Percentiles rank a stretch among this genome's conserved stretches.
Conservation (phyloP, 2,329 filamentous ascomycete genomes). For the Calonectria honghensis region DNA sequence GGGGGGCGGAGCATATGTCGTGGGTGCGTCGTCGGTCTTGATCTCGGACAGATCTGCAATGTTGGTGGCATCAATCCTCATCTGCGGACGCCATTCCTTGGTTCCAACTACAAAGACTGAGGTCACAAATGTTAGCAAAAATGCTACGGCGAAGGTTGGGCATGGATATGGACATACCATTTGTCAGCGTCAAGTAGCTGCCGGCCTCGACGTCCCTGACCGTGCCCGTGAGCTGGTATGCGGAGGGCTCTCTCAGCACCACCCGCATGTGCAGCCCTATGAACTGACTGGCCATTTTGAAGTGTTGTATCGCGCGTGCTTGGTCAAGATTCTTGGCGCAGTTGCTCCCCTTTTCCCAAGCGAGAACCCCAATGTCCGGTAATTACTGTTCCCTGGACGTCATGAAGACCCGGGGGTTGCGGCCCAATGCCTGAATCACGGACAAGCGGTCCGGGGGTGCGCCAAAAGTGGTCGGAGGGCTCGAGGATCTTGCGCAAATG, state of each 20-base stretch:
- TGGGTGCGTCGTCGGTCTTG: constrained; percentile 55
- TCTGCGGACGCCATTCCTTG: constrained; percentile 64
- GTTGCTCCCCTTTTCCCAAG: constrained; percentile 34
- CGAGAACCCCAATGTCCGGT: constrained; percentile 41
- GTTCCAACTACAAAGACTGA: constrained; percentile 64
- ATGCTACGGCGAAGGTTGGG: not conserved
- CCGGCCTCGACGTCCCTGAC: constrained; percentile 81
- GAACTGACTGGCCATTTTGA: constrained; percentile 76
- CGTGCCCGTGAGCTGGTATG: constrained; percentile 79
- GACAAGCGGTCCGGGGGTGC: constrained; percentile 26
- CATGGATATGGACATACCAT: constrained; percentile 73
- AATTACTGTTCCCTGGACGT: constrained; percentile 45
- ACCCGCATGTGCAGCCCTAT: constrained; percentile 86
- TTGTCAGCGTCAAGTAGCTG: constrained; percentile 80
- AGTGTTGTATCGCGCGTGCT: constrained; percentile 5
- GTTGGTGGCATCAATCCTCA: constrained; percentile 68
- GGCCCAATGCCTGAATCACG: constrained; percentile 31
- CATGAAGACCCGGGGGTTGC: constrained; percentile 48
- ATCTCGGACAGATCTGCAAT: constrained; percentile 68
- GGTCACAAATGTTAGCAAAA: constrained; percentile 35
- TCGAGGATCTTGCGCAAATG: not conserved
- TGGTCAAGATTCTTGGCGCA: constrained; percentile 22
- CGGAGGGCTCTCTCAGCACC: constrained; percentile 79
- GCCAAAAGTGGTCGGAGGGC: not conserved
- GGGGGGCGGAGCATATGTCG: constrained; percentile 54